Base-by-base conservation (phyloP, 2,329 filamentous ascomycete species). In the Tolypocladium paradoxum region DNA sequence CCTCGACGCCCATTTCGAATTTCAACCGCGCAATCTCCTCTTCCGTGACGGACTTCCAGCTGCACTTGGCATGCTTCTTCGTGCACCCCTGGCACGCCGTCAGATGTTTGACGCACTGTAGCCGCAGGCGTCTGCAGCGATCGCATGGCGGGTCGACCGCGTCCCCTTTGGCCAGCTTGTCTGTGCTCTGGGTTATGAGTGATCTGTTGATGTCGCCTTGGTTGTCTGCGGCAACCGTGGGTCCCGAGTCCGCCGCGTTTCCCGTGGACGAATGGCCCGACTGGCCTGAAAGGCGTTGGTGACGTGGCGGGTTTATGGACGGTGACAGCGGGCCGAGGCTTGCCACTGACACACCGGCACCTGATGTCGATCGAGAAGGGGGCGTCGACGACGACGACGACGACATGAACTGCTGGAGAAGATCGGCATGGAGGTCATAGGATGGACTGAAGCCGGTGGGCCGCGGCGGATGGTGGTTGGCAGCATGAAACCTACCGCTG, bases 51-150 rank as follows among this genome's bases (percentile, higher is more conserved):
- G 87, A 83, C 59, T 84, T 87, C 90, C 90, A 95, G 16, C 83
- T 84, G 66, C 90, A 95, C 62, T 90, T 91, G 22, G 88, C 88
- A 65, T 95, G 90, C 66, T 95, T 95, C 66, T 88, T 91, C 0
- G 90, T 95, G 67, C 90, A 95, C 24, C 88, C 89, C 67, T 86
- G 82, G 64, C 90, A 95, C 9, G 89, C 88, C 0, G 89, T 95
- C 38, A 93, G 74, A 57, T 95, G 88, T 69, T 95, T 95, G 48
- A 91, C 74, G 57, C 90, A 95, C 54, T 89, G 82, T 71, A 90
- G 88, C 58, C 87, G 84, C 18, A 95, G 74, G 33, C 90, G 78
- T 46, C 90, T 79, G 65, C 90, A 95, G 37, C 89, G 78, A 65
- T 95, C 90, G 64, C 90, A 95, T 0, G 89, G 88, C 11, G 90